phyloP scores from a whole-genome alignment of 208 protist genomes.

The Wallacemonas collosoma region DNA sequence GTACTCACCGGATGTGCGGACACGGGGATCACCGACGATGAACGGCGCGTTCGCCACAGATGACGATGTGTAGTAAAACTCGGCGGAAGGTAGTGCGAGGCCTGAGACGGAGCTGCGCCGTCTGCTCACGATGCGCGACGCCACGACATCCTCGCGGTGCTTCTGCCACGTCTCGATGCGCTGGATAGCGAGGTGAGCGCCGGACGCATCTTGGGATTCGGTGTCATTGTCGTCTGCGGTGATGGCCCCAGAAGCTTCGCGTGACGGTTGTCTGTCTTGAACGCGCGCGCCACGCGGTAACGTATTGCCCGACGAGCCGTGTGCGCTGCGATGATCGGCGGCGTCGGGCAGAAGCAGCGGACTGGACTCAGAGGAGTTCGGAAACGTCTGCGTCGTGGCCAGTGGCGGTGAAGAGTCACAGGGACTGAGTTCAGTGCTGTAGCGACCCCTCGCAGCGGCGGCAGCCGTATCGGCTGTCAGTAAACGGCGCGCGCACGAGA shows the following conservation, averaged over 20 bases:
- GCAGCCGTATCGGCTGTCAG: background rate
- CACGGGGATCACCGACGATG: background rate
- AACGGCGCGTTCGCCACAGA: background rate
- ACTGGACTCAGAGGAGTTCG: slow-evolving; percentile 7
- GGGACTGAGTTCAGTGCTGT: background rate
- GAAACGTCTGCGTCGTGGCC: background rate
- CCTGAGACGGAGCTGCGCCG: slow-evolving; percentile 28
- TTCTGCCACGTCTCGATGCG: slow-evolving; percentile 38
- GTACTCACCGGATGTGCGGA: background rate
- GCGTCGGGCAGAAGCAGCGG: background rate
- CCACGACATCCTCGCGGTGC: slow-evolving; percentile 29
- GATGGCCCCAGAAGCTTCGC: background rate
- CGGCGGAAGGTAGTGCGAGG: slow-evolving; percentile 18
- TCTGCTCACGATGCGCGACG: slow-evolving; percentile 25
- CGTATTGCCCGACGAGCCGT: background rate
- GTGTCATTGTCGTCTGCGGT: background rate
- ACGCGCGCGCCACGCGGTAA: too few species aligned
- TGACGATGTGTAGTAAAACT: slow-evolving; percentile 35
- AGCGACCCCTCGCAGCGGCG: slow-evolving; percentile 1
- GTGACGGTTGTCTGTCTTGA: background rate
- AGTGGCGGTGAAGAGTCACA: background rate
- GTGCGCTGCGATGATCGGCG: slow-evolving; percentile 1
- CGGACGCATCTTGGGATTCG: slow-evolving; percentile 14
- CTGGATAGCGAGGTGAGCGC: slow-evolving; percentile 23
- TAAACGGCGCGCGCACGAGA: background rate